Conservation (phyloP, 2,329 filamentous ascomycete genomes). For the Fusarium lateritium region DNA sequence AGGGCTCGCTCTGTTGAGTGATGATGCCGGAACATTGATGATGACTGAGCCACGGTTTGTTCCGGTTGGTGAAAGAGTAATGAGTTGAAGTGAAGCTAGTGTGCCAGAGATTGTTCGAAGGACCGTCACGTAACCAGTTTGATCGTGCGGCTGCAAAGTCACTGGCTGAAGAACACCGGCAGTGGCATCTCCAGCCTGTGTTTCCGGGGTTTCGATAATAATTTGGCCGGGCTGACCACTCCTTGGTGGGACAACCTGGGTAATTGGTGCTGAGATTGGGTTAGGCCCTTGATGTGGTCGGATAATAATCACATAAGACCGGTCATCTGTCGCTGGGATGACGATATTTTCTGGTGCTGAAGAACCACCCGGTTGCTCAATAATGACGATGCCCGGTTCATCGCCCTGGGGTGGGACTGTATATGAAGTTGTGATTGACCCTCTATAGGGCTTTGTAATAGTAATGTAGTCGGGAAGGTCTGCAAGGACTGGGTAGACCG, state of each 20-base stretch:
- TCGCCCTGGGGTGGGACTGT: slow-evolving; percentile 40
- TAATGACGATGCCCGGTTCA: slow-evolving; percentile 40
- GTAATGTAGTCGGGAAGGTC: slow-evolving; percentile 41
- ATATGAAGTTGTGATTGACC: slow-evolving; percentile 36
- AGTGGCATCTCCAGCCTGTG: background rate
- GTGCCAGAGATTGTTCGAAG: slow-evolving; percentile 25
- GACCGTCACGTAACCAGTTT: slow-evolving; percentile 37
- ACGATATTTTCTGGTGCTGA: slow-evolving; percentile 30
- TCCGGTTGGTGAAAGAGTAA: slow-evolving; percentile 37
- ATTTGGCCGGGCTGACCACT: slow-evolving; percentile 30
- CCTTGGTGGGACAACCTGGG: slow-evolving; percentile 28
- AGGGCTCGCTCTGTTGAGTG: background rate
- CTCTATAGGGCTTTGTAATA: slow-evolving; percentile 40
- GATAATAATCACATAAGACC: slow-evolving; percentile 41
- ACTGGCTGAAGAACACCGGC: slow-evolving; percentile 17
- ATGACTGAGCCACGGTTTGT: slow-evolving; percentile 39
- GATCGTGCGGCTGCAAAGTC: slow-evolving; percentile 25
- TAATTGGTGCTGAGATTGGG: slow-evolving; percentile 35
- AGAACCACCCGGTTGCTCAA: slow-evolving; percentile 35
- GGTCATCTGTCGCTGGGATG: slow-evolving; percentile 37
- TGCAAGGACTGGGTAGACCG: slow-evolving; percentile 44
- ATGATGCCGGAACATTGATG: slow-evolving; percentile 30
- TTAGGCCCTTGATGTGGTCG: slow-evolving; percentile 35
- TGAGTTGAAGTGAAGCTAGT: slow-evolving; percentile 8
- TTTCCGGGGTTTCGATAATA: slow-evolving; percentile 45